Base-by-base conservation (phyloP, 2,329 filamentous ascomycete genomes). In the Nemania serpens region DNA sequence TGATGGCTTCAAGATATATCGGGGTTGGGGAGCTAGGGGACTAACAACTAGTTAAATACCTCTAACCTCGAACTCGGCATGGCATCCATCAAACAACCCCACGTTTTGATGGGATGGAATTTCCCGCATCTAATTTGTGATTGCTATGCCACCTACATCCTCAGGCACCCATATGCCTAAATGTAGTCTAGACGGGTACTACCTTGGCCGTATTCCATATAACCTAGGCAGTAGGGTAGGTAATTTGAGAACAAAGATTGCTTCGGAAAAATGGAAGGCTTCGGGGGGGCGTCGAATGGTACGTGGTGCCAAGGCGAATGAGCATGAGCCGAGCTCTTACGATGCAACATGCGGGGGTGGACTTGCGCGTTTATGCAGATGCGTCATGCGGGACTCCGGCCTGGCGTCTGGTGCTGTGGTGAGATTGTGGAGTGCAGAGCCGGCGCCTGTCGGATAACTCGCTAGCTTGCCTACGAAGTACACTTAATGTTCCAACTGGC, bases 251-350 rank as follows among this genome's bases (percentile, higher is more conserved):
- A 18, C 20, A 55, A 39, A 58, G 42, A 17, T 9, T 20, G 5
- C n/a, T 13, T 51, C 54, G 55, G 61, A 6, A 52, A 5, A 58
- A 39, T 47, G 61, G 61, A 55, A 48, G 34, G 45, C 4, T 20
- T 51, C 29, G 3, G 25, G 25, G 25, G 46, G 61, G 50, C 54
- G 48, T 45, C 54, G 53, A 58, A 61, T 37, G 36, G 36, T 39
- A 12, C 5, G 15, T 12, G 49, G 54, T 58, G 46, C 53, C 45
- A 50, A 36, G 15, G 36, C 17, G 3, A 49, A 50, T 47, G 54
- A 52, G 39, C 48, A 57, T 64, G 62, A 58, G 59, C 48, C 58
- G 59, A 64, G 62, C 58, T 64, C 62, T 56, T 64, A 61, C 62
- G 62, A 64, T 55, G 55, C 41, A 25, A 52, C 51, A 59, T 59